Evolutionary conservation across 1,139 yeast species (phyloP).

Genomic region (Kodamaea derodonti): DNA sequence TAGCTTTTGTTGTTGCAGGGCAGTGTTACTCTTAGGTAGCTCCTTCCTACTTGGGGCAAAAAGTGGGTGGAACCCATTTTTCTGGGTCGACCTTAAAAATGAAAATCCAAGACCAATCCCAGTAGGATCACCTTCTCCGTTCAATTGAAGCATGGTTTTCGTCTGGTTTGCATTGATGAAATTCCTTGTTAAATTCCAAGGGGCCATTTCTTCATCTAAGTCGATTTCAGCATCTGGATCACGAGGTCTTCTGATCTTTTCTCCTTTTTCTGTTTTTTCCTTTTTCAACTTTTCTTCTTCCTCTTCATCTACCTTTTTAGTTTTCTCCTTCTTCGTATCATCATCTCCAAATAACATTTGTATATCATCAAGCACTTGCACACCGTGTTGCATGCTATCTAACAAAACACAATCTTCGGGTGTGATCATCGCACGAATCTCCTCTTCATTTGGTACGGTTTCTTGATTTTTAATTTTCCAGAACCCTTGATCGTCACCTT

Average conservation of each 20-base stretch:
- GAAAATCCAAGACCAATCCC: slow-evolving; percentile 38
- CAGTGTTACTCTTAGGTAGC: slow-evolving; percentile 45
- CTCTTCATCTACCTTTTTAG: slow-evolving; percentile 15
- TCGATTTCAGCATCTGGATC: slow-evolving; percentile 38
- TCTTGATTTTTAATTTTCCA: slow-evolving; percentile 83
- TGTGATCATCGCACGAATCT: slow-evolving; percentile 75
- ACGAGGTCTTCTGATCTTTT: slow-evolving; percentile 18
- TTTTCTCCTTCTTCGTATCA: slow-evolving; percentile 16
- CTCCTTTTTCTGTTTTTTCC: slow-evolving; percentile 12
- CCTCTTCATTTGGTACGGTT: slow-evolving; percentile 72
- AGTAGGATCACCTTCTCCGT: slow-evolving; percentile 96
- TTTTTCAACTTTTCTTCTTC: slow-evolving; percentile 14
- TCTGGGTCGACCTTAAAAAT: slow-evolving; percentile 55
- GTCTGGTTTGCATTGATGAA: slow-evolving; percentile 94
- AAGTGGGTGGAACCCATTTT: slow-evolving; percentile 83
- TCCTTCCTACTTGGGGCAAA: slow-evolving; percentile 39
- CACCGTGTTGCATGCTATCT: slow-evolving; percentile 93
- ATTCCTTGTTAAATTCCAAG: slow-evolving; percentile 91
- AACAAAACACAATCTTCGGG: slow-evolving; percentile 89
- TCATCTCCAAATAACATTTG: slow-evolving; percentile 48
- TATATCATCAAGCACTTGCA: slow-evolving; percentile 74
- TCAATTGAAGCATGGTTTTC: slow-evolving; percentile 91
- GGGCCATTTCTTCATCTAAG: slow-evolving; percentile 82
- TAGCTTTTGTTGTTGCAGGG: slow-evolving; percentile 83
- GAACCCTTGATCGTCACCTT: slow-evolving; percentile 91